Evolutionary conservation across 2,329 filamentous ascomycete species (phyloP), one percentile per base, ranked within the genome.

Genomic region (Clarireedia paspali): DNA sequence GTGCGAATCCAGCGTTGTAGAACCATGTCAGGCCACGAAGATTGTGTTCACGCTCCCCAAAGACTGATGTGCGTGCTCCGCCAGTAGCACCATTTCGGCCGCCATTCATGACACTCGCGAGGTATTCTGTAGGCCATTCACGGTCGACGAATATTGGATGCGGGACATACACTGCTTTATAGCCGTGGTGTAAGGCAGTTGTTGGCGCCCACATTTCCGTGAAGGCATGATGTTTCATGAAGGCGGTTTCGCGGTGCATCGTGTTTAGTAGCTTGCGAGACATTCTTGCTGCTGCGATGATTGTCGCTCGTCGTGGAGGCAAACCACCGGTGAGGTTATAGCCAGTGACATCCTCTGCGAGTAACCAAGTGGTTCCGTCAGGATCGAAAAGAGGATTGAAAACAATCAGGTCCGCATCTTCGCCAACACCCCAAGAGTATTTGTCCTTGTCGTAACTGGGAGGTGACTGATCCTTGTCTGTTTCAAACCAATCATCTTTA

Each of bases 191-290:
- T 9, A 97, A 78, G 1, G 91, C 89, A 1, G 89, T 84, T 0
- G 88, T 94, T 1, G 87, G 86, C 0, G 91, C 89, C 90, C 90
- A 96, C 91, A 96, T 96, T 72, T 97, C 92, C 0, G 91, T 89
- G 70, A 95, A 95, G 75, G 94, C 95, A 61, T 89, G 88, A 71
- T 95, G 88, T 64, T 91, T 91, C 67, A 87, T 85, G 65, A 89
- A 81, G 30, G 85, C 83, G 4, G 91, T 96, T 74, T 96, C 91
- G 55, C 84, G 81, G 75, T 97, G 92, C 92, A 97, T 97, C 17
- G 86, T 86, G 59, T 84, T 76, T 14, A 97, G 78, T 48, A 96
- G 82, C 47, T 83, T 83, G 49, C 85, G 84, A 12, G 88, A 94
- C 73, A 97, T 87, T 53, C 92, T 84, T 0, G 87, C 87, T 0